Conservation (phyloP, 257 asterid genomes). For the Gentiana macrophylla region DNA sequence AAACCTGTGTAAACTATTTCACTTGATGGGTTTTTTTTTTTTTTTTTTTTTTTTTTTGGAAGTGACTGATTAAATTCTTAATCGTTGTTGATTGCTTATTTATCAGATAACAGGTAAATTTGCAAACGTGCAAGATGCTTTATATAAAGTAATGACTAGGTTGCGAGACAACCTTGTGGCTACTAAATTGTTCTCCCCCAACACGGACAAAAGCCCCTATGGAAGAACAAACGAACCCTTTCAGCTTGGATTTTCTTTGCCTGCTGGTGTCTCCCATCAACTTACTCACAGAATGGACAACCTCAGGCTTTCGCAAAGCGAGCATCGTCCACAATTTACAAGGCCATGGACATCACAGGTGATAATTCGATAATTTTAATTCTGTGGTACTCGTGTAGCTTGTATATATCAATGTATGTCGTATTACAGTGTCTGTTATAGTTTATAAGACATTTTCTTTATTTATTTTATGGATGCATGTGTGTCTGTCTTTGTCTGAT, state of each 20-base stretch:
- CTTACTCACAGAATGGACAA: conserved; percentile 29
- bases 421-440: too few relatives aligned
- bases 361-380: background rate
- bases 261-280: conserved; percentile 26
- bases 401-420: too few relatives aligned
- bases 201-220: conserved; percentile 26
- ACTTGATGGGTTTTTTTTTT: background rate
- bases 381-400: too few relatives aligned
- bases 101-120: conserved; percentile 63
- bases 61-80: background rate
- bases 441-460: too few relatives aligned
- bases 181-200: conserved; percentile 17
- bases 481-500: too few relatives aligned
- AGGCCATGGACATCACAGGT: conserved; percentile 36
- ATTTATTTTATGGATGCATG: too few relatives aligned
- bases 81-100: conserved; percentile 10
- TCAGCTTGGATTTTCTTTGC: conserved; percentile 25
- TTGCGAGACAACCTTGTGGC: conserved; percentile 44
- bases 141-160: conserved; percentile 46
- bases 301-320: conserved; percentile 32
- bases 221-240: conserved; percentile 32
- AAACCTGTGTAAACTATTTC: background rate
- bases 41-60: background rate
- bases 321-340: conserved; percentile 19
- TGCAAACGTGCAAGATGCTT: conserved; percentile 51